Percentiles rank a stretch among this genome's conserved stretches.
Evolutionary conservation across 106 monocot species (phyloP).

Genomic region (Allium sativum): DNA sequence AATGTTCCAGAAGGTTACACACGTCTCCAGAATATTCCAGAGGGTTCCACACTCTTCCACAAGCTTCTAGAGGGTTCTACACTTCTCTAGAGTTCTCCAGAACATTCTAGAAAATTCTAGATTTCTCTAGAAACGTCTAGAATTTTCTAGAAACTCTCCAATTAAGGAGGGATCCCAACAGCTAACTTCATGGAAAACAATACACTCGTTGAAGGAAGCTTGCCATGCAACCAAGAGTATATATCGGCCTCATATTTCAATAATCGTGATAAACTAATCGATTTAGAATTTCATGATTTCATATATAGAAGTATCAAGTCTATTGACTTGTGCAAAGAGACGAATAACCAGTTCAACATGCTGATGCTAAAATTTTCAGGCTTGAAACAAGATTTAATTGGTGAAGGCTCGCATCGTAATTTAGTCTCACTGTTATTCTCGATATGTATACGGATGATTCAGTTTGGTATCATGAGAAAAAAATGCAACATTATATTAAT

Average conservation of each 20-base stretch:
- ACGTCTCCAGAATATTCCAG: no score
- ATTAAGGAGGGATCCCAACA: no score
- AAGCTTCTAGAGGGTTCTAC: no score
- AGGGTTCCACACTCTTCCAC: no score
- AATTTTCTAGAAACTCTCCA: no score
- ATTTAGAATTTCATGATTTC: slow-evolving; percentile 23
- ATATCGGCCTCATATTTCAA: slow-evolving; percentile 14
- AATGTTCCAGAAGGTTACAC: no score
- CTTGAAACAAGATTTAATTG: slow-evolving; percentile 25
- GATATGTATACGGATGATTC: slow-evolving; percentile 6
- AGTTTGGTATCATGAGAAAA: slow-evolving; percentile 18
- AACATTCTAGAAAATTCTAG: no score
- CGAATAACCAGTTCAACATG: slow-evolving; percentile 6
- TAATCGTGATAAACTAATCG: slow-evolving; percentile 10
- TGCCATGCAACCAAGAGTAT: slow-evolving; percentile 17
- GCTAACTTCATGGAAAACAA: neutral
- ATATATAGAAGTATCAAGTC: slow-evolving; percentile 15
- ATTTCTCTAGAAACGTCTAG: no score
- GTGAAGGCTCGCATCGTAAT: slow-evolving; percentile 77
- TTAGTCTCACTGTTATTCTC: slow-evolving; percentile 38
- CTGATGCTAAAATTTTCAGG: slow-evolving; percentile 11
- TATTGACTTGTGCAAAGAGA: slow-evolving; percentile 13
- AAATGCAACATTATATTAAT: slow-evolving; percentile 47
- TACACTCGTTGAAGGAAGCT: slow-evolving; percentile 11
- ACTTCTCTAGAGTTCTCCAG: no score